Percentiles rank a stretch among this genome's conserved stretches.
These are phyloP conservation scores for Penicillium sp. DNA, from an alignment of 2,329 filamentous ascomycete species.

Conservation along the genomic window DNA sequence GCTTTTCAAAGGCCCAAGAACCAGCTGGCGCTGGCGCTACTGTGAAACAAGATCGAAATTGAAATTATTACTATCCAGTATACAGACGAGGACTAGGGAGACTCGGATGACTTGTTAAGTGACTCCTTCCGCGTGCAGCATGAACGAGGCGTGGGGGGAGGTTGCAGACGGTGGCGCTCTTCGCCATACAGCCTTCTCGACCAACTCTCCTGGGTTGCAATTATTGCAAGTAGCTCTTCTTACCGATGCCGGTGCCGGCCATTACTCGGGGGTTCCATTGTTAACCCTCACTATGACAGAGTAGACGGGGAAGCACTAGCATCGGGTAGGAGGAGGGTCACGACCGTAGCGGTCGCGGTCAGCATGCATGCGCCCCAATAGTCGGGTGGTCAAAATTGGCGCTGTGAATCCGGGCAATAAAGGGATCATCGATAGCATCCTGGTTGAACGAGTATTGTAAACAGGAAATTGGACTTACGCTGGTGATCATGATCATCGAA, in stretches of 20 bases:
- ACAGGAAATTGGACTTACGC: background rate
- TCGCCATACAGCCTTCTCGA: background rate
- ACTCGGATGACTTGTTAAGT: conserved; percentile 26
- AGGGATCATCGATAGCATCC: conserved; percentile 23
- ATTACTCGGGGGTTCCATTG: background rate
- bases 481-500: background rate
- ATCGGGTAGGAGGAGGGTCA: conserved; percentile 17
- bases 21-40: background rate
- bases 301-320: background rate
- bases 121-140: conserved; percentile 22
- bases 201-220: background rate
- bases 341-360: conserved; percentile 22
- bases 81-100: background rate
- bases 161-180: background rate
- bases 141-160: conserved; percentile 1
- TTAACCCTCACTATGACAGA: background rate
- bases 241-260: conserved; percentile 10
- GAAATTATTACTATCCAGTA: background rate
- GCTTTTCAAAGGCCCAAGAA: background rate
- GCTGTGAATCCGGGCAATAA: conserved; percentile 2
- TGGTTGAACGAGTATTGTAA: background rate
- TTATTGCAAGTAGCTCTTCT: background rate
- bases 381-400: conserved; percentile 22
- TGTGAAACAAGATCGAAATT: background rate
- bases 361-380: conserved; percentile 28